Base-by-base conservation (phyloP, 345 rosid genomes). In the Melaleuca quinquenervia region DNA sequence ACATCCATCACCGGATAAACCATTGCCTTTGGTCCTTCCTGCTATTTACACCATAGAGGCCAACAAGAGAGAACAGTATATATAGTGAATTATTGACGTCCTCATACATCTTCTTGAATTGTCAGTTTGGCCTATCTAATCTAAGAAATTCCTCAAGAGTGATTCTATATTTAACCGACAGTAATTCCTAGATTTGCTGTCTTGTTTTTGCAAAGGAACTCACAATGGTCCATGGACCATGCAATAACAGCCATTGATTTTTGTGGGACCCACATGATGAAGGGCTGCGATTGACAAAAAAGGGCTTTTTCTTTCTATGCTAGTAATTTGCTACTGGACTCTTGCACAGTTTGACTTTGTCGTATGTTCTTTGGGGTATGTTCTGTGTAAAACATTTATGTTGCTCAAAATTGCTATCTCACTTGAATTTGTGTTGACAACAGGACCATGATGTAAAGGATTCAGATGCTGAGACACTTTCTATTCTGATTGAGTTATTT, bases 361-460 rank as follows among this genome's bases (percentile, higher is more conserved):
- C 32, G 11, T 55, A 52, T 74, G 45, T 83, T 15, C 48, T 51
- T 51, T 6, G 58, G 5, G 24, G 45, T 83, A 82, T n/a, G 76
- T 86, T 80, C 49, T 85, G 86, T 32, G 22, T 53, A 84, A 80
- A 18, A 3, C 54, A 56, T 60, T 11, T 21, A 52, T 83, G 60
- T 53, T 6, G 52, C 21, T 78, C 50, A 55, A 56, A 84, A 51
- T 32, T 64, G 78, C 78, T 32, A 82, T 22, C 45, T 50, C 86
- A 83, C 75, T 87, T 64, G 29, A 91, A 76, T 48, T 50, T 32
- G 50, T 82, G 56, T 55, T 88, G 87, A 87, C 88, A 70, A 74
- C 92, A 97, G 98, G 94, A 93, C 88, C 99, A 95, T 89, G 94
- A 93, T 86, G 85, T 92, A 32, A 89, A 92, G 86, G 98, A 95